These are phyloP conservation scores for Trichoderma sp. DNA, from an alignment of 2,329 filamentous ascomycete genomes.

Conservation along the genomic window DNA sequence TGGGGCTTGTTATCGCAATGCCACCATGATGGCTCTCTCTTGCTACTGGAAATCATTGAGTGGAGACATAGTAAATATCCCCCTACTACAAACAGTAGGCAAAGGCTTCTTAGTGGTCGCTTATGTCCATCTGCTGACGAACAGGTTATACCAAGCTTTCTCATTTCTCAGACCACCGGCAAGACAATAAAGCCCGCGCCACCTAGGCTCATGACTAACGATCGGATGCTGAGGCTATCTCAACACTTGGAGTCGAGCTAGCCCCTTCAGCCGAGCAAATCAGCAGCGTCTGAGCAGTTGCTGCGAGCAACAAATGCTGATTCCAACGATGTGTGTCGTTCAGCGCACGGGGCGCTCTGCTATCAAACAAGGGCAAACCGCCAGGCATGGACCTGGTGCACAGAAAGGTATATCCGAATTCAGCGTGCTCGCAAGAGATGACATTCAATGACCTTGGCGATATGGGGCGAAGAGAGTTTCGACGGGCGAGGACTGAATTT, in stretches of 20 bases:
- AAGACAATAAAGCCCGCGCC: neutral
- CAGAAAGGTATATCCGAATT: neutral
- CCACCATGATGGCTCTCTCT: neutral
- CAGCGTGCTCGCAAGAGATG: neutral
- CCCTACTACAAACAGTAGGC: neutral
- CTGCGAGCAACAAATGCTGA: neutral
- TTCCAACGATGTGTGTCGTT: neutral
- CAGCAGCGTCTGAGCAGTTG: neutral
- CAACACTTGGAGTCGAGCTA: conserved; percentile 3
- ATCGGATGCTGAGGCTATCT: conserved; percentile 3
- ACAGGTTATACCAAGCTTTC: neutral
- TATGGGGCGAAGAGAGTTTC: neutral
- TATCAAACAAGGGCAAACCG: neutral
- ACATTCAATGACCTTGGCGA: neutral
- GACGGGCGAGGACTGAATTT: neutral
- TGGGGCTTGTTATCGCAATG: neutral
- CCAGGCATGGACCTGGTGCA: conserved; percentile 1
- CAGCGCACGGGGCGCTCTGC: neutral
- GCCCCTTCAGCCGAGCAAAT: neutral
- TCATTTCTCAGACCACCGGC: neutral
- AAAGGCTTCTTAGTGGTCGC: neutral
- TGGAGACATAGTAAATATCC: neutral
- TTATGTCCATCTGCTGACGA: neutral
- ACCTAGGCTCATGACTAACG: neutral
- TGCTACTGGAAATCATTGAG: neutral